Evolutionary conservation across 345 rosid species (phyloP).

Genomic region (Abelmoschus esculentus): DNA sequence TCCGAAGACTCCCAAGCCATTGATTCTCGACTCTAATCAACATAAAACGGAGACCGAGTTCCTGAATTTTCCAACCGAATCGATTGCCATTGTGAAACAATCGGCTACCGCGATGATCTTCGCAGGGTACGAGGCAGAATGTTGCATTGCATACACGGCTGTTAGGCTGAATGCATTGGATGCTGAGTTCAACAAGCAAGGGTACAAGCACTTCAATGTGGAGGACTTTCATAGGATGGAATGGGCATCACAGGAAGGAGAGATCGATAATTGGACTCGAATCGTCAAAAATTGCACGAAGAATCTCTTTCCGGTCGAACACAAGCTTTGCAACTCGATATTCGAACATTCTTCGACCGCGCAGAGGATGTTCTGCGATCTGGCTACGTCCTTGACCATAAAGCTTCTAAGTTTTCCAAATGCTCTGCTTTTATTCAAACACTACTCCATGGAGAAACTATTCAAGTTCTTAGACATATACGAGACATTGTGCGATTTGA

Average conservation of each 20-base stretch:
- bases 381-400: slow-evolving; percentile 33
- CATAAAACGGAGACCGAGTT: slow-evolving; percentile 29
- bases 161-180: slow-evolving; percentile 48
- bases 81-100: slow-evolving; percentile 31
- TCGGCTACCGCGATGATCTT: slow-evolving; percentile 55
- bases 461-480: no score
- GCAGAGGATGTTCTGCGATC: slow-evolving; percentile 35
- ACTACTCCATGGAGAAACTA: no score
- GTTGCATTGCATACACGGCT: slow-evolving; percentile 41
- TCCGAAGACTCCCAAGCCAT: slow-evolving; percentile 21
- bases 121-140: slow-evolving; percentile 68
- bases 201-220: slow-evolving; percentile 47
- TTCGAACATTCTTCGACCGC: slow-evolving; percentile 30
- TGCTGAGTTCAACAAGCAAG: slow-evolving; percentile 38
- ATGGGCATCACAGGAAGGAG: slow-evolving; percentile 68
- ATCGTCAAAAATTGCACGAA: slow-evolving; percentile 45
- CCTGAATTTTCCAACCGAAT: slow-evolving; percentile 34
- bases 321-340: slow-evolving; percentile 34
- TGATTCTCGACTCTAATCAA: slow-evolving; percentile 15
- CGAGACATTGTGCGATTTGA: no score
- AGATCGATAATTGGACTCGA: slow-evolving; percentile 56
- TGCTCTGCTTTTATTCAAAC: background rate
- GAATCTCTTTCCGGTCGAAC: slow-evolving; percentile 38
- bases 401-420: slow-evolving; percentile 11
- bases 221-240: slow-evolving; percentile 66